phyloP scores from a whole-genome alignment of 2,329 filamentous ascomycete genomes.

The Cercospora zeina region DNA sequence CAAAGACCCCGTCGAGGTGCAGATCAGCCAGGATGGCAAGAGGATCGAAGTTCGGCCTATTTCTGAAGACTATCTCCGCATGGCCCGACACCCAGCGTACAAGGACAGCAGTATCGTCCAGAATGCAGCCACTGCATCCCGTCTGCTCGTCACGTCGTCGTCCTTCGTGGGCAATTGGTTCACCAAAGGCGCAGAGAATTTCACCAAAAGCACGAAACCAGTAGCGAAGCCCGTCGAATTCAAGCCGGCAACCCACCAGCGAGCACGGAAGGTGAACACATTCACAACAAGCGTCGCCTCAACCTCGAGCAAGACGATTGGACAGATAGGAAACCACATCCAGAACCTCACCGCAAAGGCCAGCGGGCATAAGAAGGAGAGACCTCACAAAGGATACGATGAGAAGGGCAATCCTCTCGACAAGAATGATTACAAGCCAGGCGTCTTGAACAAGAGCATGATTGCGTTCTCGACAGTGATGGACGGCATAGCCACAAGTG shows the following conservation, averaged over 20 bases:
- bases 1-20: slow-evolving; percentile 83
- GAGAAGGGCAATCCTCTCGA: slow-evolving; percentile 64
- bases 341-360: slow-evolving; percentile 85
- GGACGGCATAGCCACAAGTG: slow-evolving; percentile 87
- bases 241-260: slow-evolving; percentile 76
- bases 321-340: slow-evolving; percentile 76
- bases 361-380: slow-evolving; percentile 60
- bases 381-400: slow-evolving; percentile 62
- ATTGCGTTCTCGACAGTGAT: slow-evolving; percentile 95
- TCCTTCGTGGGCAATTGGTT: slow-evolving; percentile 76
- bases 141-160: slow-evolving; percentile 86
- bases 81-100: slow-evolving; percentile 87
- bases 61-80: slow-evolving; percentile 69
- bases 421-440: slow-evolving; percentile 72
- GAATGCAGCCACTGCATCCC: slow-evolving; percentile 82
- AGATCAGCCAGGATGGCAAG: slow-evolving; percentile 68
- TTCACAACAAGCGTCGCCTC: slow-evolving; percentile 77
- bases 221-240: slow-evolving; percentile 82
- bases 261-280: slow-evolving; percentile 85
- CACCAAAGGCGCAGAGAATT: slow-evolving; percentile 73
- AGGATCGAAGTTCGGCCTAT: slow-evolving; percentile 69
- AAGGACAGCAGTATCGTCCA: slow-evolving; percentile 82
- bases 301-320: slow-evolving; percentile 81
- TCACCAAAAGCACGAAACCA: slow-evolving; percentile 77
- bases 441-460: slow-evolving; percentile 89